Evolutionary conservation across 2,329 filamentous ascomycete genomes (phyloP).

Genomic region (Apiospora koreana): DNA sequence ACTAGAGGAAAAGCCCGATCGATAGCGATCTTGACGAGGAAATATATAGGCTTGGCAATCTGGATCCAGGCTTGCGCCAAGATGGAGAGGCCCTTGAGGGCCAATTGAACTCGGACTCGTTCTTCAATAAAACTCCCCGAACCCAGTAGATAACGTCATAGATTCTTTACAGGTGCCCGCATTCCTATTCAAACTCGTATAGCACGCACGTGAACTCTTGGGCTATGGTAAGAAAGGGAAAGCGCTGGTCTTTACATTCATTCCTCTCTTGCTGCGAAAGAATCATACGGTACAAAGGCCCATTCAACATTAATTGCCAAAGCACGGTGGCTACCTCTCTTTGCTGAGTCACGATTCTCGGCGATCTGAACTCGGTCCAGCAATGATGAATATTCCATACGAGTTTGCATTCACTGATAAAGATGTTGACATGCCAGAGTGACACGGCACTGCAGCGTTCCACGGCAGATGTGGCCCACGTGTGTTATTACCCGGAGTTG

Average conservation of each 20-base stretch:
- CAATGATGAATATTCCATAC: background rate
- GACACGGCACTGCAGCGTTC: background rate
- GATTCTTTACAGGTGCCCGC: background rate
- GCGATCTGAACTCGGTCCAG: background rate
- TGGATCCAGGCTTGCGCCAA: background rate
- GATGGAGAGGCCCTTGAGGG: background rate
- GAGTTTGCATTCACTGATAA: background rate
- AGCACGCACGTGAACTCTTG: background rate
- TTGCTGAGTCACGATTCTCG: background rate
- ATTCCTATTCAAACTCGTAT: background rate
- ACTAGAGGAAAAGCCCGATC: background rate
- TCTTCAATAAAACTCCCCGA: background rate
- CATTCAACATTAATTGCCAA: background rate
- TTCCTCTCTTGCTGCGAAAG: background rate
- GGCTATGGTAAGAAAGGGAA: background rate
- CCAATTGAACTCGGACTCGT: background rate
- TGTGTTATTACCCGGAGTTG: background rate
- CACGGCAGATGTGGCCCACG: slow-evolving; percentile 3
- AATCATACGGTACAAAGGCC: too few species aligned
- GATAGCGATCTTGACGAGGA: background rate
- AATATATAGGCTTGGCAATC: background rate
- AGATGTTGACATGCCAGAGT: background rate
- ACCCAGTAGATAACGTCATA: slow-evolving; percentile 2
- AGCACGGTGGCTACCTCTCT: too few species aligned
- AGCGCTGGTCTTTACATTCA: background rate